phyloP scores from a whole-genome alignment of 164 flowering plant genomes.

The Aristolochia fimbriata region DNA sequence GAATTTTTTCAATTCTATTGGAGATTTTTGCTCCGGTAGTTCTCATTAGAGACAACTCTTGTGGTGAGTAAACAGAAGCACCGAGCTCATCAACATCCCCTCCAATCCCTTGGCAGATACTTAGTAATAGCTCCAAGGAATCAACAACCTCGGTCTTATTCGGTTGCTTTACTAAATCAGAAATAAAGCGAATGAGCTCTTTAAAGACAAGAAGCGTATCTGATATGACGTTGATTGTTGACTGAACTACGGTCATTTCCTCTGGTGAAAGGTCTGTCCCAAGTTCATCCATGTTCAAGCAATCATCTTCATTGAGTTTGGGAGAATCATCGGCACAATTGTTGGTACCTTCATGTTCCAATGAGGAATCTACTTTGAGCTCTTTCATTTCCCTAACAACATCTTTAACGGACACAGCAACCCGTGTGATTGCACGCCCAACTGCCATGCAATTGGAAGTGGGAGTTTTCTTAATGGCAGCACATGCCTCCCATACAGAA shows the following conservation, averaged over 20 bases:
- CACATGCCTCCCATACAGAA: slow-evolving; percentile 75
- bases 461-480: slow-evolving; percentile 71
- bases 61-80: slow-evolving; percentile 87
- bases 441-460: slow-evolving; percentile 63
- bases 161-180: slow-evolving; percentile 39
- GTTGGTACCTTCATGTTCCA: slow-evolving; percentile 19
- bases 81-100: slow-evolving; percentile 78
- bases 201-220: slow-evolving; percentile 41
- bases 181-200: slow-evolving; percentile 71
- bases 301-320: slow-evolving; percentile 20
- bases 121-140: slow-evolving; percentile 54
- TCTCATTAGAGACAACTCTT: slow-evolving; percentile 47
- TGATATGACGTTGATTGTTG: slow-evolving; percentile 39
- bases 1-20: slow-evolving; percentile 20
- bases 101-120: slow-evolving; percentile 50
- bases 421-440: slow-evolving; percentile 76
- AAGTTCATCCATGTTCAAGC: slow-evolving; percentile 38
- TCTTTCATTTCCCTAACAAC: slow-evolving; percentile 91
- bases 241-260: slow-evolving; percentile 67
- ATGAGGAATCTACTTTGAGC: slow-evolving; percentile 25
- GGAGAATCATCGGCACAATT: slow-evolving; percentile 16
- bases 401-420: slow-evolving; percentile 81
- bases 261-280: slow-evolving; percentile 68
- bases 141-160: slow-evolving; percentile 24
- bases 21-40: slow-evolving; percentile 35